A percentile compares a stretch with the other conserved stretches of the same genome.
These are phyloP conservation scores for Botrytis paeoniae DNA, from an alignment of 2,329 filamentous ascomycete species.

Conservation along the genomic window DNA sequence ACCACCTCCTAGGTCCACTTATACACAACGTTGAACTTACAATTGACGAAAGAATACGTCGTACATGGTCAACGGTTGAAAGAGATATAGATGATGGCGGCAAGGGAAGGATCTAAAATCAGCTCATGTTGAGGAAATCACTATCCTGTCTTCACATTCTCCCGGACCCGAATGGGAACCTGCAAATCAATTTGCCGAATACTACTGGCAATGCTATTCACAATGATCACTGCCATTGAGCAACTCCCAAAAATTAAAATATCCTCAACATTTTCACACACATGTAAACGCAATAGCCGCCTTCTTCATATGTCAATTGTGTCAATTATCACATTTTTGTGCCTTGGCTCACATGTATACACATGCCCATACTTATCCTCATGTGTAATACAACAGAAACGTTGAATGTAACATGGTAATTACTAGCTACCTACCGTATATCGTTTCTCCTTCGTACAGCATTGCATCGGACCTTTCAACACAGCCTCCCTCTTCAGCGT, in stretches of 20 bases:
- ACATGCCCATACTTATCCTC: background rate
- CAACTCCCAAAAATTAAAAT: background rate
- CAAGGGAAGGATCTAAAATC: background rate
- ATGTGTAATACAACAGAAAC: background rate
- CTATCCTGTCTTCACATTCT: background rate
- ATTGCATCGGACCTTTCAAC: conserved; percentile 5
- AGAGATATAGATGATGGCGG: background rate
- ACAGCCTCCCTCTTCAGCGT: background rate
- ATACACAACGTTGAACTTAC: background rate
- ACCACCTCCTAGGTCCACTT: background rate
- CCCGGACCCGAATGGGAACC: background rate
- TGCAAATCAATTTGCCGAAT: background rate
- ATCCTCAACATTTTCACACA: background rate
- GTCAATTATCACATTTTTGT: background rate
- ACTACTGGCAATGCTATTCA: background rate
- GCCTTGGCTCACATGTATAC: background rate
- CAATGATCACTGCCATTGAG: background rate
- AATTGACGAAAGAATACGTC: background rate
- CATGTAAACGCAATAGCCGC: conserved; percentile 10
- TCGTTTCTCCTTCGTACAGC: background rate
- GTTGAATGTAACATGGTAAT: background rate
- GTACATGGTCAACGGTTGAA: background rate
- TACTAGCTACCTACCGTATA: background rate
- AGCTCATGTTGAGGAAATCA: background rate
- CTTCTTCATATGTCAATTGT: background rate